These are phyloP conservation scores for Seminavis robusta DNA, from an alignment of 108 stramenopile species.

Conservation along the genomic window DNA sequence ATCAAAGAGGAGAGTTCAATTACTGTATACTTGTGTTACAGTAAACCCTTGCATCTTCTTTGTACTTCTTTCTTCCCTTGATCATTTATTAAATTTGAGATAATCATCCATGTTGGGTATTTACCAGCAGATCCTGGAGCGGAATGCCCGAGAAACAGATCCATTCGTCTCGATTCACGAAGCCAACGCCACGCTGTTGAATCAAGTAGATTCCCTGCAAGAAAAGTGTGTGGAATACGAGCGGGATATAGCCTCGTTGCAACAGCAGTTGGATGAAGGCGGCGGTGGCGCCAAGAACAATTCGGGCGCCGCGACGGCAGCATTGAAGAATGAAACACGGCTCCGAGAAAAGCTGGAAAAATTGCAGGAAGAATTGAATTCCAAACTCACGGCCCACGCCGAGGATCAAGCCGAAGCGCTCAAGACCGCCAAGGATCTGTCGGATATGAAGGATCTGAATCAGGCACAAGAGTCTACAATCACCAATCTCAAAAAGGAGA, in stretches of 20 bases:
- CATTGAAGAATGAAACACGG: constrained; percentile 41
- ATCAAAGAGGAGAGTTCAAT: too few species aligned
- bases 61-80: too few species aligned
- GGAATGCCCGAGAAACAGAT: constrained; percentile 65
- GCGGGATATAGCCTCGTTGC: constrained; percentile 38
- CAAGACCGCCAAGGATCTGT: constrained; percentile 42
- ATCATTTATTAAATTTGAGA: too few species aligned
- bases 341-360: constrained; percentile 69
- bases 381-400: constrained; percentile 43
- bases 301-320: constrained; percentile 24
- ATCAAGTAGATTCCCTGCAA: constrained; percentile 64
- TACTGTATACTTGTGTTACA: too few species aligned
- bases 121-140: constrained; percentile 45
- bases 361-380: constrained; percentile 57
- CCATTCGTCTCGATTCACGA: constrained; percentile 74
- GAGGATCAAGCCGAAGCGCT: constrained; percentile 33
- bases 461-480: constrained; percentile 49
- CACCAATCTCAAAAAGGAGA: constrained; percentile 40
- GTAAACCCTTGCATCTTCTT: too few species aligned
- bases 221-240: constrained; percentile 61
- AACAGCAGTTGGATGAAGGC: constrained; percentile 15
- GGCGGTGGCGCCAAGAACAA: background rate
- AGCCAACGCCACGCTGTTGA: constrained; percentile 50
- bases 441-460: constrained; percentile 39
- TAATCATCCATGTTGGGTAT: too few species aligned